A percentile compares a stretch with the other conserved stretches of the same genome.
Evolutionary conservation across 2,329 filamentous ascomycete genomes (phyloP).

Genomic region (Penicillium glabrum): DNA sequence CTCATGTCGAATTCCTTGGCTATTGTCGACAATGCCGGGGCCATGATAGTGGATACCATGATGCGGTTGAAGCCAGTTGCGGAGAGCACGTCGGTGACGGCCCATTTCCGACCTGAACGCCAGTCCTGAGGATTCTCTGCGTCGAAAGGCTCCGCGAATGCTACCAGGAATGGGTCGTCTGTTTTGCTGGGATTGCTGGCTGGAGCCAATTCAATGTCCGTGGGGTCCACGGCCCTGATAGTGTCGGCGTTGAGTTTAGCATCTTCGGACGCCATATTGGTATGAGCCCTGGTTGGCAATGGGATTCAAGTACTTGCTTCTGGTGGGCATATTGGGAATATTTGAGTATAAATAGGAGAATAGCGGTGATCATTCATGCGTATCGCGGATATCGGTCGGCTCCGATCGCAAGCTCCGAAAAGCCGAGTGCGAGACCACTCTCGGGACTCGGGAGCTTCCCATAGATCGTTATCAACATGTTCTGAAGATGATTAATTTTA

Average conservation of each 20-base stretch:
- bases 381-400: not conserved
- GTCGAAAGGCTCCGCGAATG: slow-evolving; percentile 47
- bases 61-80: slow-evolving; percentile 57
- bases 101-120: slow-evolving; percentile 52
- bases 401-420: slow-evolving; percentile 1
- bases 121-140: slow-evolving; percentile 45
- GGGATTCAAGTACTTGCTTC: not conserved
- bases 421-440: not conserved
- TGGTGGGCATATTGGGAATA: not conserved
- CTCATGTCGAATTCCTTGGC: slow-evolving; percentile 50
- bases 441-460: no score
- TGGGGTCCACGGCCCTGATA: not conserved
- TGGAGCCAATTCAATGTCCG: slow-evolving; percentile 5
- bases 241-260: not conserved
- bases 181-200: slow-evolving; percentile 6
- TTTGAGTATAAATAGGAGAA: not conserved
- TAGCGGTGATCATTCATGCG: not conserved
- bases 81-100: slow-evolving; percentile 50
- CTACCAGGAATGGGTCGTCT: slow-evolving; percentile 17
- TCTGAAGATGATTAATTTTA: no score
- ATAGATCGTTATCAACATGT: not conserved
- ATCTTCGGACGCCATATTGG: not conserved
- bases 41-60: slow-evolving; percentile 56
- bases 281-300: no score
- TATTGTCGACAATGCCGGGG: slow-evolving; percentile 49